Evolutionary conservation across 441 rosid genomes (phyloP).

Genomic region (Euphorbia schlechtendalii): DNA sequence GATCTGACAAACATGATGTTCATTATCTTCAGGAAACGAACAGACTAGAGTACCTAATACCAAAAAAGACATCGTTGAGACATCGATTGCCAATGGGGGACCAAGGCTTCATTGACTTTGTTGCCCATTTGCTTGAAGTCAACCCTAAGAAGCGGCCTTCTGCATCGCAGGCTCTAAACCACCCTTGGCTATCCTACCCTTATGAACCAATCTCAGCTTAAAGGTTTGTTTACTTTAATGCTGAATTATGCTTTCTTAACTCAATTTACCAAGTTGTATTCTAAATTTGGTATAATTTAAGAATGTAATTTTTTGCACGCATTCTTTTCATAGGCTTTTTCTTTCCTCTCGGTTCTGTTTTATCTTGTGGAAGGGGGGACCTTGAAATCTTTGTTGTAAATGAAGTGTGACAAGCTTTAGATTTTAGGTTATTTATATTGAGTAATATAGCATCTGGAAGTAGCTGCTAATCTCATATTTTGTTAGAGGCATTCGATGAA

Average conservation of each 20-base stretch:
- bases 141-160: conserved; percentile 95
- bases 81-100: conserved; percentile 95
- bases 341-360: conserved; percentile 18
- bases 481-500: background rate
- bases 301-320: conserved; percentile 33
- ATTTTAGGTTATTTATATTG: conserved; percentile 32
- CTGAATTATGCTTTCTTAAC: conserved; percentile 10
- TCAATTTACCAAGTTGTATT: conserved; percentile 27
- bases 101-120: conserved; percentile 87
- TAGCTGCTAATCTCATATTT: background rate
- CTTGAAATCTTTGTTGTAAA: conserved; percentile 39
- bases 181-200: conserved; percentile 84
- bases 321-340: conserved; percentile 24
- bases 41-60: conserved; percentile 78
- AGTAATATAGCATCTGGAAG: too few species aligned
- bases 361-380: conserved; percentile 31
- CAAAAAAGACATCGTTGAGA: conserved; percentile 78
- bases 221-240: conserved; percentile 35
- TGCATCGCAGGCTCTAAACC: conserved; percentile 78
- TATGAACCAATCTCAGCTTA: conserved; percentile 93
- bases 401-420: conserved; percentile 41
- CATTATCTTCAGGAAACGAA: conserved; percentile 54
- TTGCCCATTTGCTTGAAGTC: conserved; percentile 69
- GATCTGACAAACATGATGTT: too few species aligned
- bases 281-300: conserved; percentile 18